Evolutionary conservation across 2,329 filamentous ascomycete genomes (phyloP), one percentile per base, ranked within the genome.

Genomic region (Arthroderma sp.): DNA sequence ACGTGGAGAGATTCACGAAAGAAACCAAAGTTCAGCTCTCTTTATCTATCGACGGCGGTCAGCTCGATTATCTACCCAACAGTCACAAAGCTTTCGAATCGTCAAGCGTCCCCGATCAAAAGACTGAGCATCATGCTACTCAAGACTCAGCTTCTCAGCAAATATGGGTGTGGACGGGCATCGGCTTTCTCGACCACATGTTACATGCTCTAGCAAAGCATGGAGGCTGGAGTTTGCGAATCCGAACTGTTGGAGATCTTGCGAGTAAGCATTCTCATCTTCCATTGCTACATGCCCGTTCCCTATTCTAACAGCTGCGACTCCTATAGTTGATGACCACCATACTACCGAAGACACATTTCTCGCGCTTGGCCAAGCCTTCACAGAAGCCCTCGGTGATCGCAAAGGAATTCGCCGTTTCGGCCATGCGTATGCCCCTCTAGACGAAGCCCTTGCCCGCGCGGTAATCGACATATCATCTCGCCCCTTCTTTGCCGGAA

Each of bases 151-250:
- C 82, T 54, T 84, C 81, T 36, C 91, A 96, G 66, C 80, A 78
- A 49, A 95, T 96, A 61, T 78, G 78, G 59, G 74, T 96, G 53
- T 81, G 85, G 72, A 94, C 89, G 0, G 91, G 91, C 52, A 94
- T 98, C 64, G 91, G 91, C 48, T 98, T 98, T 67, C 74, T 98
- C 46, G 91, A 98, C 69, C 91, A 98, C 72, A 96, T 98, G 89
- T 75, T 96, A 42, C 91, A 98, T 66, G 91, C 91, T 4, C 75
- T 96, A 45, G 85, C 91, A 42, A 96, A 98, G 68, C 91, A 98
- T 67, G 80, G 84, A 4, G 89, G 91, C 50, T 96, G 89, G 91
- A 91, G 83, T 69, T 67, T 98, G 55, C 79, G 79, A 30, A 71
- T 98, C 46, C 73, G 78, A 52, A 93, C 86, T 65, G 77, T 82